Percentiles rank a stretch among this genome's conserved stretches.
phyloP scores from a whole-genome alignment of 1,139 yeast species.

The Taphrina betulina region DNA sequence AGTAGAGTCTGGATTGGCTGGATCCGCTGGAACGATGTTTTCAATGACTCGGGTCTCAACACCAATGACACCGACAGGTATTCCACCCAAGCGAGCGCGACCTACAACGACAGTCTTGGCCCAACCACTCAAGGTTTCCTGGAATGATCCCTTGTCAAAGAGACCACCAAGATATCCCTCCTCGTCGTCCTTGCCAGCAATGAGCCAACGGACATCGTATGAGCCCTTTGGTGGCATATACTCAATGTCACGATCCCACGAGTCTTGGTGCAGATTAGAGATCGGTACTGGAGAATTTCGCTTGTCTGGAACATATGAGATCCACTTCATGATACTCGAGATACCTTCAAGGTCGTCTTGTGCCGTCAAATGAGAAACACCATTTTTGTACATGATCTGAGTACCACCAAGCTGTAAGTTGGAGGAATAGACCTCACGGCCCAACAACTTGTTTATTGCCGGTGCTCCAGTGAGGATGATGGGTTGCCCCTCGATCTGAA shows the following conservation, averaged over 20 bases:
- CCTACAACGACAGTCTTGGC: conserved; percentile 98
- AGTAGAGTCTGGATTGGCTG: conserved; percentile 93
- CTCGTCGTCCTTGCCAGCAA: conserved; percentile 71
- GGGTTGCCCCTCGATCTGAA: conserved; percentile 98
- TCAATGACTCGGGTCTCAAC: conserved; percentile 91
- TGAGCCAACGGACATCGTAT: conserved; percentile 94
- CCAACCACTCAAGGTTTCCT: conserved; percentile 98
- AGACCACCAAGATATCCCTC: conserved; percentile 75
- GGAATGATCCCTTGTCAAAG: conserved; percentile 89
- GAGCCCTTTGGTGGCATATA: conserved; percentile 73
- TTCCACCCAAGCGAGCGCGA: conserved; percentile 97
- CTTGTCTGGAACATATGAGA: conserved; percentile 91
- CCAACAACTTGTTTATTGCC: conserved; percentile 91
- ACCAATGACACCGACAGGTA: conserved; percentile 95
- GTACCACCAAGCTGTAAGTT: conserved; percentile 98
- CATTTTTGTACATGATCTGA: conserved; percentile 95
- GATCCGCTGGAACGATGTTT: conserved; percentile 91
- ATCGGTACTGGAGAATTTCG: conserved; percentile 91
- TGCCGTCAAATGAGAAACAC: conserved; percentile 97
- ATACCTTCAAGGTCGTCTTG: conserved; percentile 95
- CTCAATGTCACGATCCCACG: conserved; percentile 92
- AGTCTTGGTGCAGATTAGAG: conserved; percentile 61
- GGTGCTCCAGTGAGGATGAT: conserved; percentile 98
- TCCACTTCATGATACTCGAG: conserved; percentile 89
- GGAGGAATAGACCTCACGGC: conserved; percentile 94